phyloP scores from a whole-genome alignment of 1,139 yeast genomes.

The Suhomyces guaymorum region DNA sequence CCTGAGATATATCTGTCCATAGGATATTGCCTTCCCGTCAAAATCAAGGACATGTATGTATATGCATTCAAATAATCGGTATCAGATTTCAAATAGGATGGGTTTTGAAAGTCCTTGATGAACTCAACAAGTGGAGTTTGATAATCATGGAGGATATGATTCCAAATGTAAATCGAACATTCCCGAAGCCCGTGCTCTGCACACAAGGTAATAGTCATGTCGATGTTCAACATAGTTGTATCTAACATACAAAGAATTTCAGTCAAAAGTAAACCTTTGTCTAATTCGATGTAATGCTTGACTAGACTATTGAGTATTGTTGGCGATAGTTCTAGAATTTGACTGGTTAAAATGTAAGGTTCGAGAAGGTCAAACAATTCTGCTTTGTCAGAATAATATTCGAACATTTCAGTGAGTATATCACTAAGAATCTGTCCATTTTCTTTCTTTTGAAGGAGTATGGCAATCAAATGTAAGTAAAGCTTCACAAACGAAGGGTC shows the following conservation, averaged over 20 bases:
- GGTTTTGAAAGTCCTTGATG: slow-evolving; percentile 28
- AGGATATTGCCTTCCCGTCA: slow-evolving; percentile 80
- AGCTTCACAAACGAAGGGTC: slow-evolving; percentile 14
- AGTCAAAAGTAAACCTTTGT: slow-evolving; percentile 54
- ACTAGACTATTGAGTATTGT: slow-evolving; percentile 60
- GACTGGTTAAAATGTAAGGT: slow-evolving; percentile 48
- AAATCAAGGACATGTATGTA: slow-evolving; percentile 64
- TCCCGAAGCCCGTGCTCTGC: slow-evolving; percentile 54
- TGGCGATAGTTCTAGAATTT: slow-evolving; percentile 59
- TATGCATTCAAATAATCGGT: slow-evolving; percentile 43
- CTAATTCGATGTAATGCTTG: slow-evolving; percentile 40
- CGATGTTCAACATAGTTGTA: slow-evolving; percentile 67
- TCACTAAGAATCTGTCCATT: slow-evolving; percentile 25
- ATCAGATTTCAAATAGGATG: slow-evolving; percentile 2
- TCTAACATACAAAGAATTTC: slow-evolving; percentile 68
- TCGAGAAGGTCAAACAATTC: slow-evolving; percentile 55
- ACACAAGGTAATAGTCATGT: slow-evolving; percentile 65
- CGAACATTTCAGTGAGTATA: slow-evolving; percentile 56
- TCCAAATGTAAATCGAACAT: slow-evolving; percentile 69
- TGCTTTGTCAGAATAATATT: slow-evolving; percentile 35
- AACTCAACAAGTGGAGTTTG: slow-evolving; percentile 65
- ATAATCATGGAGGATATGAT: slow-evolving; percentile 63
- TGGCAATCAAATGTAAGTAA: slow-evolving; percentile 28
- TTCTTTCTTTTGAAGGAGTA: slow-evolving; percentile 17
- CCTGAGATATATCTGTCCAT: slow-evolving; percentile 51